Evolutionary conservation across 1,284 basidiomycete species (phyloP).

Genomic region (Naganishia liquefaciens): DNA sequence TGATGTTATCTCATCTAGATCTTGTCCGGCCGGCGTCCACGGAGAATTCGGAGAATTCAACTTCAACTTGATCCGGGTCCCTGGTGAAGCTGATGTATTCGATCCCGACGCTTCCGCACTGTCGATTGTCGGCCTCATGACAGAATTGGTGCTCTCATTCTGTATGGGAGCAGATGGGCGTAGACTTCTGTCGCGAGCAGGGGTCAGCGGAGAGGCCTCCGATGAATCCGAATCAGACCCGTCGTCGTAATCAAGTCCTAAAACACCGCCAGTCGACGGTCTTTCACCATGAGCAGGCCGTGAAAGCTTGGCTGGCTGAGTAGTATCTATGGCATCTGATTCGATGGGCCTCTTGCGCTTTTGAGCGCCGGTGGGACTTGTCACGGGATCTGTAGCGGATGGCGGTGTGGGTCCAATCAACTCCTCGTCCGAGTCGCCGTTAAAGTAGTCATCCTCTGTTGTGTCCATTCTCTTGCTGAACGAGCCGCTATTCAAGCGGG

Average conservation of each 20-base stretch:
- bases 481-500: constrained; percentile 46
- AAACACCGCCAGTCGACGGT: constrained; percentile 25
- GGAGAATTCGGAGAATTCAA: constrained; percentile 13
- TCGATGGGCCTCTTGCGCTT: constrained; percentile 40
- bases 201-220: constrained; percentile 20
- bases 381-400: constrained; percentile 1
- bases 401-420: constrained; percentile 40
- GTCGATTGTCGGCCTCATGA: constrained; percentile 23
- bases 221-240: constrained; percentile 52
- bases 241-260: constrained; percentile 52
- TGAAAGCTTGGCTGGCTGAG: constrained; percentile 25
- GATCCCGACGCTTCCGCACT: constrained; percentile 37
- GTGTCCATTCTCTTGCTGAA: constrained; percentile 25
- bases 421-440: constrained; percentile 63
- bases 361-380: constrained; percentile 25
- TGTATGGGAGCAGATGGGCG: constrained; percentile 22
- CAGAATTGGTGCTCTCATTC: constrained; percentile 22
- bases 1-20: constrained; percentile 55
- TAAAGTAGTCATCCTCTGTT: constrained; percentile 84
- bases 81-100: constrained; percentile 54
- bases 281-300: constrained; percentile 17
- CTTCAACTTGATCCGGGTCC: constrained; percentile 27
- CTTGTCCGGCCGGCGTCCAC: constrained; percentile 36
- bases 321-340: constrained; percentile 33
- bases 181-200: constrained; percentile 10